Conservation (phyloP, 2,329 filamentous ascomycete species). For the Botrytis aclada region DNA sequence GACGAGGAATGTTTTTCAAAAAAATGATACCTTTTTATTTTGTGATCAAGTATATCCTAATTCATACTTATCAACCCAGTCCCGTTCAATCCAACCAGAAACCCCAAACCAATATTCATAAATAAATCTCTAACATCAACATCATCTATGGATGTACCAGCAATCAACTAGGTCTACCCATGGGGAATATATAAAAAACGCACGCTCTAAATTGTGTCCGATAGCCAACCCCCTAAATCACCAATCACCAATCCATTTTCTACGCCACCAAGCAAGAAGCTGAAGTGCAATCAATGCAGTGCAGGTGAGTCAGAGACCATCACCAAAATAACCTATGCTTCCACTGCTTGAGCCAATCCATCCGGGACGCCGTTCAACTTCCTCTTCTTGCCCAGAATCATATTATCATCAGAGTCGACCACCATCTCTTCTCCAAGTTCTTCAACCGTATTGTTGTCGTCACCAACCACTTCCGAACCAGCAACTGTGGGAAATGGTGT, state of each 20-base stretch:
- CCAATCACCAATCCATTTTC: background rate
- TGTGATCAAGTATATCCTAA: background rate
- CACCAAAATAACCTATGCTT: background rate
- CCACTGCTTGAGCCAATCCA: background rate
- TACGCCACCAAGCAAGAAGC: slow-evolving; percentile 10
- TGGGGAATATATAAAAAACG: slow-evolving; percentile 11
- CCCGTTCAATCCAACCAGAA: background rate
- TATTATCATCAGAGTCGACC: slow-evolving; percentile 28
- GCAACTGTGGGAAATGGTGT: slow-evolving; percentile 64
- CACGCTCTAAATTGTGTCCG: slow-evolving; percentile 3
- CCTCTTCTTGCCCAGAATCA: slow-evolving; percentile 33
- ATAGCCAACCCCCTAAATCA: background rate
- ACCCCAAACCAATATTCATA: slow-evolving; percentile 1
- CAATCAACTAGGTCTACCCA: slow-evolving; percentile 1
- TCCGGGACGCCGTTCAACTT: slow-evolving; percentile 9
- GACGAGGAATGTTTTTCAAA: background rate
- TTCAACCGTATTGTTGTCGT: slow-evolving; percentile 29
- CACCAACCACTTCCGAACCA: slow-evolving; percentile 52
- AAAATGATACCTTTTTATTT: background rate
- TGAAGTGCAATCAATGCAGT: slow-evolving; percentile 10
- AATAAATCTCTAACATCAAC: slow-evolving; percentile 1
- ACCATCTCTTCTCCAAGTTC: slow-evolving; percentile 35
- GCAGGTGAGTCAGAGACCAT: background rate
- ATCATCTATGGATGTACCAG: background rate
- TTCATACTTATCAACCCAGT: background rate